phyloP scores from a whole-genome alignment of 768 basidiomycete species.

The Imleria badia region DNA sequence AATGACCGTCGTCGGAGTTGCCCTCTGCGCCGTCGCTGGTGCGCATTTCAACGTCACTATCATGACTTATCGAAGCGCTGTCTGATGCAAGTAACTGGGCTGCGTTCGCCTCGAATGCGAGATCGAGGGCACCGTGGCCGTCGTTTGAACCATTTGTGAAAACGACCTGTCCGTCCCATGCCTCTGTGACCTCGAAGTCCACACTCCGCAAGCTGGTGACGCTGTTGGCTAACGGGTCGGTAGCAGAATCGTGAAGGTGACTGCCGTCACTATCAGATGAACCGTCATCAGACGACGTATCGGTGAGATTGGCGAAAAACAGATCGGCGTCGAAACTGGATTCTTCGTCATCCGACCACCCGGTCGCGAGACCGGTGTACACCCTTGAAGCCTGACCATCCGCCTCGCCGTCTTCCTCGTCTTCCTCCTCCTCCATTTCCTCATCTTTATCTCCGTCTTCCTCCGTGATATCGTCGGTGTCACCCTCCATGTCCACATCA shows the following conservation, averaged over 20 bases:
- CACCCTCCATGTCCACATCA: constrained; percentile 65
- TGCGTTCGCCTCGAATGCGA: constrained; percentile 68
- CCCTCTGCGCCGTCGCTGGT: constrained; percentile 34
- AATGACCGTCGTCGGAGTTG: constrained; percentile 43
- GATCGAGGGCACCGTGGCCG: constrained; percentile 53
- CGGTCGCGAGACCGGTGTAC: constrained; percentile 66
- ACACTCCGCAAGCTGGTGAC: constrained; percentile 36
- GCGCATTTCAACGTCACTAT: constrained; percentile 51
- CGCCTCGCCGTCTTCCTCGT: constrained; percentile 46
- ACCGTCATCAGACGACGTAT: constrained; percentile 41
- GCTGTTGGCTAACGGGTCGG: constrained; percentile 25
- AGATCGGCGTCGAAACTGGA: constrained; percentile 80
- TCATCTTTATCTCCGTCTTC: constrained; percentile 55
- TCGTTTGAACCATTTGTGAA: constrained; percentile 65
- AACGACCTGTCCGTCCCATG: constrained; percentile 74
- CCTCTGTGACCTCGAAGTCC: constrained; percentile 63
- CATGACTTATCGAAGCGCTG: constrained; percentile 47
- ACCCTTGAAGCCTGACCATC: constrained; percentile 41
- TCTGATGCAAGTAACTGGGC: constrained; percentile 51
- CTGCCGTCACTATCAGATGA: constrained; percentile 45
- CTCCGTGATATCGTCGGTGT: constrained; percentile 55
- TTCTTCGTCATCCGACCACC: constrained; percentile 80
- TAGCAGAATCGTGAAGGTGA: constrained; percentile 39
- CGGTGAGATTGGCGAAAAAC: constrained; percentile 79
- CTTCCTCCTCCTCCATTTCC: constrained; percentile 39